Evolutionary conservation across 352 stramenopile genomes (phyloP).

Genomic region (Globisporangium cystogenes): DNA sequence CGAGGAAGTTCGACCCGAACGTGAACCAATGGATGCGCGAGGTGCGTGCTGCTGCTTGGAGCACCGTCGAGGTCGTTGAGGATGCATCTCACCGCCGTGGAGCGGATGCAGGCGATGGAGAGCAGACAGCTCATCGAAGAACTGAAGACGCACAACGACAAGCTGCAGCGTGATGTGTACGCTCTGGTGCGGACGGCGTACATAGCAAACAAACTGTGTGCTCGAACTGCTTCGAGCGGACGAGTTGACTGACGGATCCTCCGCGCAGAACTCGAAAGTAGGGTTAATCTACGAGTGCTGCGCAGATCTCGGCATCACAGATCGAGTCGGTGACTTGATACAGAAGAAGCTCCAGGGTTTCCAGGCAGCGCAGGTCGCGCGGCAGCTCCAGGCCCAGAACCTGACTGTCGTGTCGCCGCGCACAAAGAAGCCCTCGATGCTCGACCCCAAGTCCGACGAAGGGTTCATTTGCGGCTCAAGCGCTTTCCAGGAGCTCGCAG

Average conservation of each 20-base stretch:
- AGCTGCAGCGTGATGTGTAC: constrained; percentile 53
- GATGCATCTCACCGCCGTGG: background rate
- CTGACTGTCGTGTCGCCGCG: constrained; percentile 17
- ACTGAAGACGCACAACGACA: constrained; percentile 49
- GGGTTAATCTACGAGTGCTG: constrained; percentile 59
- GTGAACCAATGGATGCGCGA: constrained; percentile 67
- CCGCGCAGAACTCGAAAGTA: constrained; percentile 45
- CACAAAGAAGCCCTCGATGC: constrained; percentile 18
- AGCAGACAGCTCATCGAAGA: constrained; percentile 44
- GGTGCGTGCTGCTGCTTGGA: constrained; percentile 11
- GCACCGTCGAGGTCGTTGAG: background rate
- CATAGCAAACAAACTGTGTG: no score
- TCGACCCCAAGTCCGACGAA: constrained; percentile 21
- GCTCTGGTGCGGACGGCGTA: constrained; percentile 18
- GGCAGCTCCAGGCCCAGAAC: constrained; percentile 16
- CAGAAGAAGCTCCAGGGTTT: constrained; percentile 51
- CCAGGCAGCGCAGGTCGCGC: constrained; percentile 33
- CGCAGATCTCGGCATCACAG: constrained; percentile 39
- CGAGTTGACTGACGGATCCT: background rate
- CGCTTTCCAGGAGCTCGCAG: constrained; percentile 48
- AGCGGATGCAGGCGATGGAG: constrained; percentile 33
- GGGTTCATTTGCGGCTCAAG: constrained; percentile 58
- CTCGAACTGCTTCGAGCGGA: background rate
- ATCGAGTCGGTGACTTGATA: constrained; percentile 56
- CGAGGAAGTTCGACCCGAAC: constrained; percentile 42